Evolutionary conservation across 768 basidiomycete species (phyloP).

Genomic region (Rubroboletus satanas): DNA sequence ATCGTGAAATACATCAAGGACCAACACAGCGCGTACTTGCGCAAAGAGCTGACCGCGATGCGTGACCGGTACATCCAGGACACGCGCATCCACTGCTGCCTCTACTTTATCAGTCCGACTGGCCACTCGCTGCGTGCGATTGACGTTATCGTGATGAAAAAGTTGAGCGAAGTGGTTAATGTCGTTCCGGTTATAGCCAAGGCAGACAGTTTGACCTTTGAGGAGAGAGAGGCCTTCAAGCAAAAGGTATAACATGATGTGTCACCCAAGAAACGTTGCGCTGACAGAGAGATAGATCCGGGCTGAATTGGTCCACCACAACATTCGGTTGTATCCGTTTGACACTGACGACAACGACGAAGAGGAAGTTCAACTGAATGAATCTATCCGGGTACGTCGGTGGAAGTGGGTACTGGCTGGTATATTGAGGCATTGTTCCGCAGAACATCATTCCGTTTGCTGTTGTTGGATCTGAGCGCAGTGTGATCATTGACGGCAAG

Average conservation of each 20-base stretch:
- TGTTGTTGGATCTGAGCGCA: slow-evolving; percentile 94
- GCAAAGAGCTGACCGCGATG: slow-evolving; percentile 98
- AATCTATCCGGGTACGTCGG: slow-evolving; percentile 74
- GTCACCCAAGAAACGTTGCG: background rate
- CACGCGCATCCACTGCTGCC: slow-evolving; percentile 95
- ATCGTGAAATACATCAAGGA: slow-evolving; percentile 99
- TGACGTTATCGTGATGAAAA: slow-evolving; percentile 98
- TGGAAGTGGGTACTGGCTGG: background rate
- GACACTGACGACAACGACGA: slow-evolving; percentile 95
- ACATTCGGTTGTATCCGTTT: slow-evolving; percentile 94
- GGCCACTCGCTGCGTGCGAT: slow-evolving; percentile 95
- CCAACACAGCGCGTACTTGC: slow-evolving; percentile 97
- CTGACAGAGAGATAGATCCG: slow-evolving; percentile 63
- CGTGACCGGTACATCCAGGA: slow-evolving; percentile 98
- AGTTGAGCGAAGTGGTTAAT: slow-evolving; percentile 97
- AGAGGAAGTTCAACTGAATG: slow-evolving; percentile 88
- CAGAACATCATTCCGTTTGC: slow-evolving; percentile 96
- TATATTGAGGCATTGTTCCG: background rate
- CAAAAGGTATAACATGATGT: slow-evolving; percentile 54
- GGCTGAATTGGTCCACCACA: slow-evolving; percentile 86
- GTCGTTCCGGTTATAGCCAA: slow-evolving; percentile 99
- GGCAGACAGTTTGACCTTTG: slow-evolving; percentile 88
- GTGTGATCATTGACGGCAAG: slow-evolving; percentile 94
- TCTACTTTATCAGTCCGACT: slow-evolving; percentile 99
- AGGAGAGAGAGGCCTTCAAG: slow-evolving; percentile 93